Evolutionary conservation across 106 monocot species (phyloP), one percentile per base, ranked within the genome.

Genomic region (Platanthera guangdongensis): DNA sequence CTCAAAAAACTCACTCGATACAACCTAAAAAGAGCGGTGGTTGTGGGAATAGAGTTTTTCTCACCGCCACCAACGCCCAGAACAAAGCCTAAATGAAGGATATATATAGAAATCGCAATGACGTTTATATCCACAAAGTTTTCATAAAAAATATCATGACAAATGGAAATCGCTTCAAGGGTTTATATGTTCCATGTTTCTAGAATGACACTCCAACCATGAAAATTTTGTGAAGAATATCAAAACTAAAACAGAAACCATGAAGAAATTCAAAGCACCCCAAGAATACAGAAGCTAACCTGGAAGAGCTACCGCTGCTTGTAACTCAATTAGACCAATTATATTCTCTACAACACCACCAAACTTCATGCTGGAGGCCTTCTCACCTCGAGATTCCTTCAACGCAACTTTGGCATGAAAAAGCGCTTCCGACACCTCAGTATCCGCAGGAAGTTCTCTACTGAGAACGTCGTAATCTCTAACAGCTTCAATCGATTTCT

Each of bases 291-390:
- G 55, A 70, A 74, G 7, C 76, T 80, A 32, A 92, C 91, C 82
- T 50, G 91, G 80, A 72, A 84, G 78, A 80, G 84, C 76, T 18
- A 88, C 76, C 48, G 81, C 86, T 9, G 79, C 82, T 69, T 69
- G 82, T 32, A 86, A 84, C 50, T 86, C 86, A 49, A 88, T 78
- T 7, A 71, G 10, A 13, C 80, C 71, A 2, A 70, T 71, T 55
- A 88, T 82, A 60, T 81, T 71, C 72, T 88, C 82, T 39, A 88
- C 91, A 48, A 88, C 88, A 8, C 91, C 88, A 54, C 88, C 91
- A 75, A 88, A 88, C 45, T 80, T 92, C 81, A 85, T 32, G 77
- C 84, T 83, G 2, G 83, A 92, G 10, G 86, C 79, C 46, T 86
- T 88, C 63, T 92, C 84, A 6, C 86, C 86, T 50, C 70, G 77